A percentile compares a stretch with the other conserved stretches of the same genome.
Evolutionary conservation across 129 eudicot genomes (phyloP).

Genomic region (Escallonia rubra): DNA sequence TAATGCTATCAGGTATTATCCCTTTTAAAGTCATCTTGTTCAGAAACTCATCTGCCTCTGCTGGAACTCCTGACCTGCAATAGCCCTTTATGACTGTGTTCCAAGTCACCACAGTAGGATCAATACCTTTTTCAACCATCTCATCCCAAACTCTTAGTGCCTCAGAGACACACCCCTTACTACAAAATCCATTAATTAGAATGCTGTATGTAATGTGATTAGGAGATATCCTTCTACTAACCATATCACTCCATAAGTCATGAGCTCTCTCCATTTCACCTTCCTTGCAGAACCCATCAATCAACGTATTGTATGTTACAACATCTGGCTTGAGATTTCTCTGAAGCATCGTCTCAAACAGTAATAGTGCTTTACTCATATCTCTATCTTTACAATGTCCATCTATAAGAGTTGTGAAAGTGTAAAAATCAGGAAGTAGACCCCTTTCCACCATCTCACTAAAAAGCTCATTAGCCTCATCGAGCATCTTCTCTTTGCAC

Average conservation of each 20-base stretch:
- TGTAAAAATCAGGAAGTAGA: slow-evolving; percentile 59
- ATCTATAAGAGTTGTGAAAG: slow-evolving; percentile 53
- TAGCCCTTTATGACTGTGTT: slow-evolving; percentile 66
- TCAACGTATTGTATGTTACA: slow-evolving; percentile 66
- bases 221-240: slow-evolving; percentile 36
- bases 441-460: slow-evolving; percentile 71
- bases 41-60: slow-evolving; percentile 37
- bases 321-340: slow-evolving; percentile 67
- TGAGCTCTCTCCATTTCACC: slow-evolving; percentile 72
- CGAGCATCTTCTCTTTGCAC: slow-evolving; percentile 51
- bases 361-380: slow-evolving; percentile 43
- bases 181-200: slow-evolving; percentile 68
- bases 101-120: slow-evolving; percentile 59
- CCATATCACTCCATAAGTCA: slow-evolving; percentile 52
- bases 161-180: slow-evolving; percentile 36
- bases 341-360: slow-evolving; percentile 58
- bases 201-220: slow-evolving; percentile 53
- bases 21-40: slow-evolving; percentile 32
- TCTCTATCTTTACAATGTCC: slow-evolving; percentile 59
- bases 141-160: slow-evolving; percentile 61
- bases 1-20: slow-evolving; percentile 44
- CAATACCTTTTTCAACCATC: slow-evolving; percentile 58
- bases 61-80: slow-evolving; percentile 44
- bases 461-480: slow-evolving; percentile 64
- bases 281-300: slow-evolving; percentile 72